Percentiles rank a stretch among this genome's conserved stretches.
phyloP scores from a whole-genome alignment of 129 eudicot species.

The Tagetes erecta region DNA sequence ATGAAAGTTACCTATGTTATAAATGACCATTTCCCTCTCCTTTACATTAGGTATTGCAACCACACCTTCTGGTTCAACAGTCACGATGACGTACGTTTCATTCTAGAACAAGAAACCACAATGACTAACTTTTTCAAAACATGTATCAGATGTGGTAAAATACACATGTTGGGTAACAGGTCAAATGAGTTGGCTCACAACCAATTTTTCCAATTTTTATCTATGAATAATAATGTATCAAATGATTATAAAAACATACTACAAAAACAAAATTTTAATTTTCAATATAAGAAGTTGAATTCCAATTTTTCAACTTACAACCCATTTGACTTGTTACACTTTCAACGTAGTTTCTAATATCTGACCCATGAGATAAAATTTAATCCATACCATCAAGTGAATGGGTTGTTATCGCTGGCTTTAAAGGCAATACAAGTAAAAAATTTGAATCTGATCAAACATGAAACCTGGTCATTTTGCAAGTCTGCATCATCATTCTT shows the following conservation, averaged over 20 bases:
- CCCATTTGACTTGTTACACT: not conserved
- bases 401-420: not conserved
- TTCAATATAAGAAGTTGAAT: not conserved
- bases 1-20: slow-evolving; percentile 70
- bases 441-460: slow-evolving; percentile 27
- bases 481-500: slow-evolving; percentile 43
- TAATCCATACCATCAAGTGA: not conserved
- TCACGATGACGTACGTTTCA: slow-evolving; percentile 51
- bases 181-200: not conserved
- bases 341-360: not conserved
- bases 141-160: not conserved
- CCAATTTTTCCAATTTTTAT: not conserved
- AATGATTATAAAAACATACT: not conserved
- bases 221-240: not conserved
- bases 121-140: slow-evolving; percentile 17
- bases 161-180: no score
- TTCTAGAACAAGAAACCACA: slow-evolving; percentile 39
- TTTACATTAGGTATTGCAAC: slow-evolving; percentile 68
- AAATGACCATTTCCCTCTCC: slow-evolving; percentile 64
- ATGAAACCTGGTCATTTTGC: slow-evolving; percentile 54
- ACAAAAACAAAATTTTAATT: not conserved
- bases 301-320: not conserved
- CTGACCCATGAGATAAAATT: not conserved
- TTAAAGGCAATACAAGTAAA: not conserved
- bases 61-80: slow-evolving; percentile 82